Evolutionary conservation across 1,284 basidiomycete genomes (phyloP).

Genomic region (Leccinum pallidistipes): DNA sequence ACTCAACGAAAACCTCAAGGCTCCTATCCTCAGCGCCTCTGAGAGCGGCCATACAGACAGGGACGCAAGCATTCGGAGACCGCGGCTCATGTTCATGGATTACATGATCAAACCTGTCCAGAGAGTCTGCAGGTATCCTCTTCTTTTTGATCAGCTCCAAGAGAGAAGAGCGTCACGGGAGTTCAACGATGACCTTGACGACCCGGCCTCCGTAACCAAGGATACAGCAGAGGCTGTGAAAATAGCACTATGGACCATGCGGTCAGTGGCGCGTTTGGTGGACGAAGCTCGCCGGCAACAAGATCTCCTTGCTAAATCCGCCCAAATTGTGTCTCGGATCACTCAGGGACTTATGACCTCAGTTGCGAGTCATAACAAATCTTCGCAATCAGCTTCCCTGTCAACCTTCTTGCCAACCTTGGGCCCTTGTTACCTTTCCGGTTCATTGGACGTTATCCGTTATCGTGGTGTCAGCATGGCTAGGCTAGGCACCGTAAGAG

Average conservation of each 20-base stretch:
- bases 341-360: constrained; percentile 35
- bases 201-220: constrained; percentile 1
- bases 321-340: constrained; percentile 70
- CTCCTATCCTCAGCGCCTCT: constrained; percentile 21
- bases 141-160: constrained; percentile 78
- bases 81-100: constrained; percentile 68
- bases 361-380: constrained; percentile 35
- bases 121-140: constrained; percentile 88
- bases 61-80: constrained; percentile 15
- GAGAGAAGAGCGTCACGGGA: constrained; percentile 32
- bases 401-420: constrained; percentile 65
- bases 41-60: constrained; percentile 30
- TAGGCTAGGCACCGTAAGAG: constrained; percentile 54
- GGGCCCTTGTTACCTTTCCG: constrained; percentile 74
- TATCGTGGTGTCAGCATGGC: constrained; percentile 46
- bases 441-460: constrained; percentile 82
- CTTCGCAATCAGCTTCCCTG: constrained; percentile 39
- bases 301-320: constrained; percentile 66
- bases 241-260: constrained; percentile 62
- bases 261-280: constrained; percentile 54
- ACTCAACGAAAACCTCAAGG: constrained; percentile 32
- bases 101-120: constrained; percentile 91
- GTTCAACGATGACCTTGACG: constrained; percentile 30
- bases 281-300: constrained; percentile 66
- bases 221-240: constrained; percentile 39